Evolutionary conservation across 2,329 filamentous ascomycete species (phyloP).

Genomic region (Colletotrichum truncatum): DNA sequence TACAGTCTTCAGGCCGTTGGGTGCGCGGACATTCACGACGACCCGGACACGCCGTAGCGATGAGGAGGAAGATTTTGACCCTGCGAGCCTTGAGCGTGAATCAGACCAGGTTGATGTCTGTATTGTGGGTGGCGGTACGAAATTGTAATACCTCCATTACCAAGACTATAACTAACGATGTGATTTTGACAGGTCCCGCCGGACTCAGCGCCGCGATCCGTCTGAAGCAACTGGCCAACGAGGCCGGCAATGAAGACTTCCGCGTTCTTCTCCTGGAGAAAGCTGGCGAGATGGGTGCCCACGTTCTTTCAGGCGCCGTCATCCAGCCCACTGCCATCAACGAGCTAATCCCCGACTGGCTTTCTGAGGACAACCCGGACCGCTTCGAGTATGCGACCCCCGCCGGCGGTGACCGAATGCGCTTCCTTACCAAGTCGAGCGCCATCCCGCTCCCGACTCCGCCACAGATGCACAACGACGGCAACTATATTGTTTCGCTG

Average conservation of each 20-base stretch:
- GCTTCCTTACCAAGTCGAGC: constrained; percentile 85
- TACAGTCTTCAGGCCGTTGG: constrained; percentile 11
- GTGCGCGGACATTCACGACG: constrained; percentile 29
- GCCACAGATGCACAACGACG: constrained; percentile 97
- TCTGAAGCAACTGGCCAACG: constrained; percentile 93
- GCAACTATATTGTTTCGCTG: constrained; percentile 96
- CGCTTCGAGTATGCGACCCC: constrained; percentile 90
- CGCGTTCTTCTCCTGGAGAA: constrained; percentile 93
- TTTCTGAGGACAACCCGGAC: constrained; percentile 85
- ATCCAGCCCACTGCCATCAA: constrained; percentile 89
- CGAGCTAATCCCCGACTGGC: constrained; percentile 94
- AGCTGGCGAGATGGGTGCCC: constrained; percentile 91
- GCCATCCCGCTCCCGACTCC: constrained; percentile 86
- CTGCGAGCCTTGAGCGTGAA: constrained; percentile 79
- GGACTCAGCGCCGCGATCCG: constrained; percentile 93
- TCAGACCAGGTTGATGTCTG: constrained; percentile 95
- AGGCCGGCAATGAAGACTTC: constrained; percentile 95
- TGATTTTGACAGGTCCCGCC: constrained; percentile 71
- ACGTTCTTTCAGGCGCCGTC: constrained; percentile 95
- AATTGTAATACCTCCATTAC: constrained; percentile 24
- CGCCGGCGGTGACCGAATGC: constrained; percentile 87
- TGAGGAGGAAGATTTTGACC: constrained; percentile 69
- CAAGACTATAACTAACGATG: background rate
- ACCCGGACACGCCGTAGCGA: constrained; percentile 31
- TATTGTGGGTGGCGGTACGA: constrained; percentile 85